These are phyloP conservation scores for Sporisorium graminicola DNA, from an alignment of 1,284 basidiomycete genomes.

Conservation along the genomic window DNA sequence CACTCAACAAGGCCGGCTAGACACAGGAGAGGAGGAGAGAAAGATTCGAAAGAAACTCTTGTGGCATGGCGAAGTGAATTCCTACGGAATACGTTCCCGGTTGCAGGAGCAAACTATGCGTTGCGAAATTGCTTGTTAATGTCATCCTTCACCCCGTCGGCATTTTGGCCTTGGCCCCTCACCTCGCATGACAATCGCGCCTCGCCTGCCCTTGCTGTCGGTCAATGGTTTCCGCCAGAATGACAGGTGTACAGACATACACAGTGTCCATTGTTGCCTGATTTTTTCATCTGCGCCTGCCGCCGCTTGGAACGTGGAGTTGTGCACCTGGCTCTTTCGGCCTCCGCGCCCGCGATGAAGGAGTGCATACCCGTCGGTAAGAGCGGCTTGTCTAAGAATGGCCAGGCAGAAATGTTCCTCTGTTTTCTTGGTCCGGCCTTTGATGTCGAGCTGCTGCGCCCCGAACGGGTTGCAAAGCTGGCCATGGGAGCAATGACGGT, in stretches of 20 bases:
- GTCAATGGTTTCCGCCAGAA: not conserved
- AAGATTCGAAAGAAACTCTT: not conserved
- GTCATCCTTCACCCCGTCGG: not conserved
- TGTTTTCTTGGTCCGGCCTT: too few relatives aligned
- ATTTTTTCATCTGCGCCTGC: not conserved
- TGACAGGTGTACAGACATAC: not conserved
- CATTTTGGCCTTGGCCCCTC: not conserved
- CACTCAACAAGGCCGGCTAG: not conserved
- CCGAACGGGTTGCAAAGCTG: too few relatives aligned
- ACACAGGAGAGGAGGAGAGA: not conserved
- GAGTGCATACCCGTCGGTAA: constrained; percentile 4
- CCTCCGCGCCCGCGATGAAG: not conserved
- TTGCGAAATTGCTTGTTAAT: not conserved
- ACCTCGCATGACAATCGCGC: not conserved
- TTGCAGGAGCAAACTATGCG: too few relatives aligned
- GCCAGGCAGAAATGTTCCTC: not conserved
- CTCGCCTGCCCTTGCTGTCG: too few relatives aligned
- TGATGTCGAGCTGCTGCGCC: too few relatives aligned
- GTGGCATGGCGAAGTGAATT: not conserved
- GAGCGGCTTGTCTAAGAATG: not conserved
- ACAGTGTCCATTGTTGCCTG: constrained; percentile 2
- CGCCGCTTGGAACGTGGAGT: not conserved
- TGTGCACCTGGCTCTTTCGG: not conserved
- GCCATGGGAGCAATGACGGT: too few relatives aligned
- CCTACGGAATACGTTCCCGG: not conserved